Base-by-base conservation (phyloP, 2,329 filamentous ascomycete genomes). In the Monosporascus sp. region DNA sequence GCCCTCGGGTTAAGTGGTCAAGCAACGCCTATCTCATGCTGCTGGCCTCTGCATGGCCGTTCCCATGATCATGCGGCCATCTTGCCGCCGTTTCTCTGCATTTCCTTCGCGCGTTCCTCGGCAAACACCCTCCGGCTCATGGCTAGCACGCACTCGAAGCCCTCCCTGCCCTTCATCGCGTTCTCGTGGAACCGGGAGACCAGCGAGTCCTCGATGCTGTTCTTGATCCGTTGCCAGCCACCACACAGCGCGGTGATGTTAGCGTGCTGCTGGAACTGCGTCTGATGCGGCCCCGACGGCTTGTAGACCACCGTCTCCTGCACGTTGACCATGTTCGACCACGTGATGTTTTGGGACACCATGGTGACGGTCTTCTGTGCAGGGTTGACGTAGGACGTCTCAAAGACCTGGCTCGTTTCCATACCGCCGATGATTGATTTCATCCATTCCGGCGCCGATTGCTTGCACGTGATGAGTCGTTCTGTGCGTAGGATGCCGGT, bases 221-320 rank as follows among this genome's bases (percentile, higher is more conserved):
- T 96, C 79, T 90, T 94, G 69, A 97, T 91, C 68, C 91, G 90
- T 74, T 97, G 90, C 92, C 94, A 99, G 57, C 94, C 94, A 61
- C 94, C 93, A 70, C 91, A 96, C 9, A 97, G 77, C 1, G 94
- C 94, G 1, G 92, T 96, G 68, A 99, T 93, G 72, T 92, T 85
- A 39, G 94, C 94, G 56, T 90, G 86, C 75, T 99, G 94, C 47
- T 84, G 79, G 68, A 99, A 97, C 57, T 87, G 81, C 3, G 94
- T 99, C 69, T 81, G 79, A 66, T 70, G 71, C 69, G 71, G 65
- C 68, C 68, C 68, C 46, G 77, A 64, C 0, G 90, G 91, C 61
- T 81, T 79, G 75, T 97, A 97, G 52, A 88, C 78, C 58, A 97
- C 92, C 18, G 93, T 97, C 76, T 99, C 94, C 70, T 92, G 89